These are phyloP conservation scores for Leccinum pachyderme DNA, from an alignment of 1,284 basidiomycete genomes.

Conservation along the genomic window DNA sequence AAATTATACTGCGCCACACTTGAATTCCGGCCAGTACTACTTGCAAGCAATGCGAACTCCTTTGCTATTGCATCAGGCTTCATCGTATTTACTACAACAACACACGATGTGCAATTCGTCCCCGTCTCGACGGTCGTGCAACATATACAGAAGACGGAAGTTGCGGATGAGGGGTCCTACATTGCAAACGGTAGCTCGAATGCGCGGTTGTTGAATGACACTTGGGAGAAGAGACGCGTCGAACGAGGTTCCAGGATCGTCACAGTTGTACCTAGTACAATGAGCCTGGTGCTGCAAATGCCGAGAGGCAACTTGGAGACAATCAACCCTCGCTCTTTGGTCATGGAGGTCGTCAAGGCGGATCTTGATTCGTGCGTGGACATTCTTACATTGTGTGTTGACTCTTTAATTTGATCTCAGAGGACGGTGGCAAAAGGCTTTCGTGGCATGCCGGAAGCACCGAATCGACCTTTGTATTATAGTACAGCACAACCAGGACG, in stretches of 20 bases:
- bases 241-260: constrained; percentile 89
- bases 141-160: background rate
- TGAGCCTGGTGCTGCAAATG: constrained; percentile 95
- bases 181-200: constrained; percentile 23
- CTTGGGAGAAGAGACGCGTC: constrained; percentile 74
- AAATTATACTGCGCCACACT: constrained; percentile 54
- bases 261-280: constrained; percentile 79
- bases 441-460: constrained; percentile 89
- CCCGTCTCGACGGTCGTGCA: constrained; percentile 41
- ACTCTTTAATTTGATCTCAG: constrained; percentile 35
- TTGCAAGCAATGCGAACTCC: constrained; percentile 73
- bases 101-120: constrained; percentile 81
- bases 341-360: constrained; percentile 76
- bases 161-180: constrained; percentile 22
- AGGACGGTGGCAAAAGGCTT: constrained; percentile 78
- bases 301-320: constrained; percentile 97
- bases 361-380: constrained; percentile 69
- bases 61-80: constrained; percentile 81
- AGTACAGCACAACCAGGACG: constrained; percentile 71
- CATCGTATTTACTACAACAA: constrained; percentile 83
- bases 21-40: constrained; percentile 18
- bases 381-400: background rate
- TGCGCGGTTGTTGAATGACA: constrained; percentile 34
- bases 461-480: constrained; percentile 90
- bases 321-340: constrained; percentile 88